These are phyloP conservation scores for Mucuna pruriens DNA, from an alignment of 306 rosid genomes.

Conservation along the genomic window DNA sequence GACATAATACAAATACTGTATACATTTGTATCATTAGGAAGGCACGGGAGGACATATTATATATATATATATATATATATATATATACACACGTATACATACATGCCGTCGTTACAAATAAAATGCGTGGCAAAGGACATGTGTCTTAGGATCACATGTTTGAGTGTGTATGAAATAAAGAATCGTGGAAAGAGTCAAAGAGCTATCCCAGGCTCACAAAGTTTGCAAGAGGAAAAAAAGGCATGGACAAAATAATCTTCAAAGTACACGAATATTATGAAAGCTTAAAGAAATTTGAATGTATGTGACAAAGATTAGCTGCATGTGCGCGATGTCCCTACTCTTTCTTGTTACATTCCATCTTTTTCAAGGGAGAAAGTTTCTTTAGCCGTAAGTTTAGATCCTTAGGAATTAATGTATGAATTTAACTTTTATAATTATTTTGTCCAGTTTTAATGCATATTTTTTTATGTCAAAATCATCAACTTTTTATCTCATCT, in stretches of 20 bases:
- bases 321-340: neutral
- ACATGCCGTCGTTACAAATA: neutral
- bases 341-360: neutral
- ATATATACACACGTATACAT: too few relatives aligned
- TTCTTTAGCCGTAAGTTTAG: slow-evolving; percentile 17
- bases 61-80: too few relatives aligned
- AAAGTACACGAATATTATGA: slow-evolving; percentile 2
- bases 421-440: neutral
- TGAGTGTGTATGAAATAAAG: neutral
- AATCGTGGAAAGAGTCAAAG: slow-evolving; percentile 32
- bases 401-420: neutral
- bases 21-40: slow-evolving; percentile 31
- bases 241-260: neutral
- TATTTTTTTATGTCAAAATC: slow-evolving; percentile 36
- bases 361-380: slow-evolving; percentile 1
- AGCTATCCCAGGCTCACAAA: slow-evolving; percentile 2
- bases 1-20: neutral
- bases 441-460: neutral
- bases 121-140: slow-evolving; percentile 25
- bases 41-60: slow-evolving; percentile 34
- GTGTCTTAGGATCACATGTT: slow-evolving; percentile 26
- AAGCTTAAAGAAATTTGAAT: neutral
- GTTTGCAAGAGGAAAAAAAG: neutral
- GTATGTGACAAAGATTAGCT: neutral
- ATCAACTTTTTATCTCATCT: neutral